These are phyloP conservation scores for Larix kaempferi DNA, from an alignment of 75 land plant genomes.

Conservation along the genomic window DNA sequence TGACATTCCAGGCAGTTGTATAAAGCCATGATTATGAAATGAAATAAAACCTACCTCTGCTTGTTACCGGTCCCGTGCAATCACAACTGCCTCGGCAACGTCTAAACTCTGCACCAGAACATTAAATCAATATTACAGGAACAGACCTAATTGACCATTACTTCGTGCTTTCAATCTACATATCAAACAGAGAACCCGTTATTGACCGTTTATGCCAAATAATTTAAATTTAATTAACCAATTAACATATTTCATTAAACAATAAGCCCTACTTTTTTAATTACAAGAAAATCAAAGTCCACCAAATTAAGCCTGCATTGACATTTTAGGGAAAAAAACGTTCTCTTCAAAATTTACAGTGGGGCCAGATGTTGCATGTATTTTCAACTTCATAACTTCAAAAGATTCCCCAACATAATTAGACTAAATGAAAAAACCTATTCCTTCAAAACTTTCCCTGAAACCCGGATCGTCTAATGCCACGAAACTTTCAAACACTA, in stretches of 20 bases:
- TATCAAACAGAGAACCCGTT: neutral
- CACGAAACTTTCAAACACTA: neutral
- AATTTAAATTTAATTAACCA: neutral
- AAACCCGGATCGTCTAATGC: no score
- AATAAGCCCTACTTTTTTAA: neutral
- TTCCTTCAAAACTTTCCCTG: no score
- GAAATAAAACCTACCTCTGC: neutral
- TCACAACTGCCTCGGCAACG: neutral
- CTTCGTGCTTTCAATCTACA: neutral
- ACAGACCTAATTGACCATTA: neutral
- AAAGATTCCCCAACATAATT: no score
- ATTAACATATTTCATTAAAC: neutral
- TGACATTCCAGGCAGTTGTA: neutral
- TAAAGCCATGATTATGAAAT: neutral
- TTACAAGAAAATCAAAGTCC: no score
- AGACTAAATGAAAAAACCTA: no score
- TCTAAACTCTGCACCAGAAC: neutral
- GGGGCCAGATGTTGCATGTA: no score
- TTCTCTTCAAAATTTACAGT: neutral
- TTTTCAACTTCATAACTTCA: no score
- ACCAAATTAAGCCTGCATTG: no score
- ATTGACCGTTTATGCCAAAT: neutral
- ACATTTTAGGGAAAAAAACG: neutral
- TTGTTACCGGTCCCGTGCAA: neutral
- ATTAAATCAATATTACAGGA: neutral